Conservation (phyloP, 2,329 filamentous ascomycete species). For the Venturia pyrina region DNA sequence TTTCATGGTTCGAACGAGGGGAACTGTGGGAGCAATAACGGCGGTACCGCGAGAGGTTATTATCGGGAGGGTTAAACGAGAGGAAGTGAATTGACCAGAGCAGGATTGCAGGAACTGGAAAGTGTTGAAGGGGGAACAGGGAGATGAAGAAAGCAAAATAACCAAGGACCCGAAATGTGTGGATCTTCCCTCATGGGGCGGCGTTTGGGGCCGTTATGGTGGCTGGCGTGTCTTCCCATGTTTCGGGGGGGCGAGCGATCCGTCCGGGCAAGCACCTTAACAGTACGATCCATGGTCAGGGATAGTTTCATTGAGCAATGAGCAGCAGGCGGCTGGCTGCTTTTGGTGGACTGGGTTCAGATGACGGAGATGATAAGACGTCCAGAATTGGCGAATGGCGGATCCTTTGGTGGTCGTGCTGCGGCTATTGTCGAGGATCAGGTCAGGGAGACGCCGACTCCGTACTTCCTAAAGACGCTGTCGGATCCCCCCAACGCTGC, state of each 20-base stretch:
- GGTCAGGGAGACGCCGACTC: too few relatives aligned
- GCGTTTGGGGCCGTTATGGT: neutral
- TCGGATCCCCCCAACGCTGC: too few relatives aligned
- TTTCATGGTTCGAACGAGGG: slow-evolving; percentile 2
- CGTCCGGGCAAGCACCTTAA: neutral
- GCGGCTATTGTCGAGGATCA: neutral
- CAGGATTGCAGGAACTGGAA: neutral
- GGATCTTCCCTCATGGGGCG: neutral
- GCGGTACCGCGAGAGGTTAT: neutral
- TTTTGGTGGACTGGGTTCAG: neutral
- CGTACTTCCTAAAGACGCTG: neutral
- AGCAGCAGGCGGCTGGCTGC: neutral
- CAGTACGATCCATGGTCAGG: neutral
- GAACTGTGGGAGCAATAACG: neutral
- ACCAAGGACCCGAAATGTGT: neutral
- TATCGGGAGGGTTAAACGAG: neutral
- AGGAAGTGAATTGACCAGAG: neutral
- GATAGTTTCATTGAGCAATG: neutral
- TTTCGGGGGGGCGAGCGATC: neutral
- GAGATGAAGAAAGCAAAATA: neutral
- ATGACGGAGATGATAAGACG: neutral
- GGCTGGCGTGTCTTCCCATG: neutral
- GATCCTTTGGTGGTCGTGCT: neutral
- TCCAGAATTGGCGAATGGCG: neutral
- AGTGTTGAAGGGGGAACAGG: neutral